Conservation (phyloP, 1,284 basidiomycete species). For the Coniophora puteana region DNA sequence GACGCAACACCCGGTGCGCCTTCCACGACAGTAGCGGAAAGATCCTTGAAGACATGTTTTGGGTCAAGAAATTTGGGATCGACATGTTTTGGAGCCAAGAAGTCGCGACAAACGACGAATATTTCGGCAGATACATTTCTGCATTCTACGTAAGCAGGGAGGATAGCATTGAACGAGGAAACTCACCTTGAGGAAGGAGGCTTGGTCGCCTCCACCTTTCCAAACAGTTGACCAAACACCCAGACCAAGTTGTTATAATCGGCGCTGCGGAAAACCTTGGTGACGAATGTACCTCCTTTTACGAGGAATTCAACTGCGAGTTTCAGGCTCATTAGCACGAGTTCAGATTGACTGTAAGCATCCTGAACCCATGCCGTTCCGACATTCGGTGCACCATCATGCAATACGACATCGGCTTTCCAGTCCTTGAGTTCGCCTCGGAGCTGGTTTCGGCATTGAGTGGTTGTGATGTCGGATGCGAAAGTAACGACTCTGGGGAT, state of each 20-base stretch:
- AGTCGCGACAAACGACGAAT: slow-evolving; percentile 97
- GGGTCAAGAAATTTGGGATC: slow-evolving; percentile 99
- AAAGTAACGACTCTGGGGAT: slow-evolving; percentile 94
- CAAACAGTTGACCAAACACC: slow-evolving; percentile 98
- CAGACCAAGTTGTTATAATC: slow-evolving; percentile 99
- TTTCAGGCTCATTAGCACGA: slow-evolving; percentile 94
- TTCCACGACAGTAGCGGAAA: slow-evolving; percentile 48
- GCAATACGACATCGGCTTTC: slow-evolving; percentile 99
- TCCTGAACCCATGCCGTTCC: slow-evolving; percentile 99
- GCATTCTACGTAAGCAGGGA: slow-evolving; percentile 7
- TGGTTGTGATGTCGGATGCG: slow-evolving; percentile 93
- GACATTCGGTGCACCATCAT: slow-evolving; percentile 99
- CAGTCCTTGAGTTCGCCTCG: slow-evolving; percentile 94
- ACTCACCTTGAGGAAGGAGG: slow-evolving; percentile 92
- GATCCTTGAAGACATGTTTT: slow-evolving; percentile 96
- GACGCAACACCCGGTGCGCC: slow-evolving; percentile 45
- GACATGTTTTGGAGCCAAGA: slow-evolving; percentile 92
- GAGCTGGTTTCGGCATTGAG: slow-evolving; percentile 86
- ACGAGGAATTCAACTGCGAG: slow-evolving; percentile 94
- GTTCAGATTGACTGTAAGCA: slow-evolving; percentile 96
- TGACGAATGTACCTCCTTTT: slow-evolving; percentile 95
- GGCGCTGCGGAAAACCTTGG: slow-evolving; percentile 97
- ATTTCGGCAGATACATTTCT: slow-evolving; percentile 99
- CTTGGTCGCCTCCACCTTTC: slow-evolving; percentile 97
- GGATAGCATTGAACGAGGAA: slow-evolving; percentile 2